A percentile compares a stretch with the other conserved stretches of the same genome.
Evolutionary conservation across 257 asterid genomes (phyloP).

Genomic region (Penstemon barbatus): DNA sequence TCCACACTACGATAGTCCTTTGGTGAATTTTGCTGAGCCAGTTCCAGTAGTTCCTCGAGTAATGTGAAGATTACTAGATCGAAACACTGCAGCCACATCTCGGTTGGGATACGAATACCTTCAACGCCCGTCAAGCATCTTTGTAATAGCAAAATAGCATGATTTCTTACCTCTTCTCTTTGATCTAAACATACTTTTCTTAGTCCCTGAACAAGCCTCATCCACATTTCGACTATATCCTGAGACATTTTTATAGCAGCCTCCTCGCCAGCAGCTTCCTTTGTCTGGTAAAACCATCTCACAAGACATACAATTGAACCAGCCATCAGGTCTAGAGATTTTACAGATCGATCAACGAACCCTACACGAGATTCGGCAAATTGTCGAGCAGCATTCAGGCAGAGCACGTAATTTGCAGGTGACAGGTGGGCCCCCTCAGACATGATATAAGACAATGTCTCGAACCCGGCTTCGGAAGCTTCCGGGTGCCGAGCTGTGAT

Average conservation of each 20-base stretch:
- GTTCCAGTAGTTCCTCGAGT: constrained; percentile 66
- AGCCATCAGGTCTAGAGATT: constrained; percentile 80
- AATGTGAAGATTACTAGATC: constrained; percentile 70
- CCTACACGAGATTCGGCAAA: constrained; percentile 92
- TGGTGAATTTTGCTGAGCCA: constrained; percentile 54
- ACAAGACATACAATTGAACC: constrained; percentile 75
- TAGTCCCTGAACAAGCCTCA: constrained; percentile 81
- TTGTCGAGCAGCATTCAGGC: constrained; percentile 82
- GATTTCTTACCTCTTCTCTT: constrained; percentile 86
- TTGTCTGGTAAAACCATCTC: constrained; percentile 67
- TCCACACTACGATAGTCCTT: constrained; percentile 81
- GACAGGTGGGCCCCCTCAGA: constrained; percentile 79
- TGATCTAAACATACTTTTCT: constrained; percentile 74
- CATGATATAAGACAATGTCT: constrained; percentile 79
- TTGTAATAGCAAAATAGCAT: constrained; percentile 66
- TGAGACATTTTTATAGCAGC: constrained; percentile 67
- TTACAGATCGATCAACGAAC: constrained; percentile 63
- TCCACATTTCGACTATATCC: constrained; percentile 94
- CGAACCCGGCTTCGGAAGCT: constrained; percentile 91
- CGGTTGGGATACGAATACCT: constrained; percentile 53
- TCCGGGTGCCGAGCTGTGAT: constrained; percentile 95
- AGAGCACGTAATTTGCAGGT: constrained; percentile 85
- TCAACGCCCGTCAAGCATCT: constrained; percentile 74
- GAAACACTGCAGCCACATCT: constrained; percentile 76
- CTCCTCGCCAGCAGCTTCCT: constrained; percentile 68